Base-by-base conservation (phyloP, 2,329 filamentous ascomycete species). In the Colletotrichum sp. region DNA sequence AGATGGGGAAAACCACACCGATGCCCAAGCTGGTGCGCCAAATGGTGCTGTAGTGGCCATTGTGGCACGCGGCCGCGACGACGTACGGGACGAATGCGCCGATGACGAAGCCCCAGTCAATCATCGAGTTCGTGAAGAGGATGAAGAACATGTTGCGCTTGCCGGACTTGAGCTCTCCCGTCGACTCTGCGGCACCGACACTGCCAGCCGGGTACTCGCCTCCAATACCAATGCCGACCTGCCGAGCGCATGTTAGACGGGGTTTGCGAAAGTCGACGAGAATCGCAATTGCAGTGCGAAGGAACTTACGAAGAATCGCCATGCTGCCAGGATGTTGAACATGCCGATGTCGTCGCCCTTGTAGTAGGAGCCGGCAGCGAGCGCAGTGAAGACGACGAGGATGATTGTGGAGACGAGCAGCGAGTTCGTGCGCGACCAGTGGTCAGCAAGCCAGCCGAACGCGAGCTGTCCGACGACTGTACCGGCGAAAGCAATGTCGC, bases 71-170 rank as follows among this genome's bases (percentile, higher is more conserved):
- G 82, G 88, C 90, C 1, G 90, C 89, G 21, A 91, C 88, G 43
- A 91, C 86, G 39, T 90, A 84, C 82, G 67, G 55, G 52, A 76
- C 64, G 34, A 30, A 78, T 59, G 68, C 93, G 10, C 95, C 93
- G 71, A 96, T 88, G 3, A 98, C 94, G 78, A 98, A 98, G 1
- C 95, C 96, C 81, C 85, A 91, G 82, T 98, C 95, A 76, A 98
- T 98, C 88, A 96, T 94, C 28, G 94, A 92, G 84, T 98, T 98
- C 63, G 95, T 98, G 84, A 97, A 98, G 78, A 98, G 88, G 80
- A 96, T 95, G 82, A 96, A 98, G 95, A 95, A 98, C 52, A 94
- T 90, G 82, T 98, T 96, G n/a, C 96, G 90, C 18, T 94, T 93
- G 13, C 96, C 96, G 18, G 86, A 84, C 83, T 95, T 95, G 75